Evolutionary conservation across 2,329 filamentous ascomycete genomes (phyloP), one percentile per base, ranked within the genome.

Genomic region (Xylariaceae sp.): DNA sequence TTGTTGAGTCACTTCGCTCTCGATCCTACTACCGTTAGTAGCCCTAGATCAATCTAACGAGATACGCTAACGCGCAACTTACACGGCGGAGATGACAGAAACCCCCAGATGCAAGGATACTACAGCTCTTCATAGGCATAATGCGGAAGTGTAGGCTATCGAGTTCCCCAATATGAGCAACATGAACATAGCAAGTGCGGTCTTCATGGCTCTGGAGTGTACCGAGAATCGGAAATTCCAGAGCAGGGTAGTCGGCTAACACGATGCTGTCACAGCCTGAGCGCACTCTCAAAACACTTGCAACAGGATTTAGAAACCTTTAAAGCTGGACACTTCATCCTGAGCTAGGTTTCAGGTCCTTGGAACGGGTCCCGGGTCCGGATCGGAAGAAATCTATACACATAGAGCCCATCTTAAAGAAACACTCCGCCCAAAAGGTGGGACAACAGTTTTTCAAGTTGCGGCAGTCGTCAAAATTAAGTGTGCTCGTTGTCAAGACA

Each of bases 361-460:
- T 29, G n/a, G 2, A 9, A 14, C 9, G 16, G 17, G 8, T 7
- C n/a, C 4, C 33, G n/a, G n/a, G n/a, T n/a, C n/a, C n/a, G n/a
- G n/a, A n/a, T n/a, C n/a, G n/a, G n/a, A n/a, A n/a, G n/a, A n/a
- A n/a, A n/a, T n/a, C n/a, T n/a, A n/a, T n/a, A n/a, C n/a, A n/a
- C 11, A 43, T 53, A n/a, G 4, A 43, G 21, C 54, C 54, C 4
- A 21, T 37, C 6, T 49, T 57, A 23, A 48, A 3, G 6, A 8
- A 57, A 36, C 28, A 44, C 19, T 53, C 54, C 14, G 54, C 49
- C 2, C 34, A 19, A 31, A 36, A 53, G 9, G 19, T 48, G 3
- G 54, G 54, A 14, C 12, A 44, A 24, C 41, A 17, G 14, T 57
- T 57, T 9, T 57, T 57, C 49, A 17, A 28, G n/a, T 53, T 48